Evolutionary conservation across 768 basidiomycete genomes (phyloP), one percentile per base, ranked within the genome.

Genomic region (Pisolithus orientalis): DNA sequence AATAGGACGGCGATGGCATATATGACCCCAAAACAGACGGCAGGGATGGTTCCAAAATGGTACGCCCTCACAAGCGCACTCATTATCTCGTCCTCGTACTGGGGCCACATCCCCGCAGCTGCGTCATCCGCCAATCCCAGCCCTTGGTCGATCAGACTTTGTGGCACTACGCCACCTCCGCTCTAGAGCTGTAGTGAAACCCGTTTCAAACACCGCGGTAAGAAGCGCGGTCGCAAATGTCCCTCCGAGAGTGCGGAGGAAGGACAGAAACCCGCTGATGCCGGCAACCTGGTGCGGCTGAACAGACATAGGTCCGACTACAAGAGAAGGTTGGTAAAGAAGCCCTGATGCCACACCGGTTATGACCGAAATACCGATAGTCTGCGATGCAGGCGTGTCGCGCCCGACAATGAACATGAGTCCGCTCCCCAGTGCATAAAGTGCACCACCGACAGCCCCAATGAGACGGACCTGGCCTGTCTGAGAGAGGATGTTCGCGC

Each of bases 211-310:
- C 11, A 69, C 50, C 0, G 67, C 69, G 3, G 67, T 69, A 43
- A 69, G 64, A 37, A 69, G 69, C 6, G 69, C 69, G 5, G 67
- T 70, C 7, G 67, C 69, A 29, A 69, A 69, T 40, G 67, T 69
- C 16, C 67, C 67, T 2, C 67, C 67, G 0, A 69, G 52, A 13
- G 67, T 69, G 14, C 67, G 63, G n/a, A 68, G 62, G 45, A 68
- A 68, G 5, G 67, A 70, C 7, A 68, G 42, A 54, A 69, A 69
- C 9, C 67, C 67, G n/a, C 69, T 69, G 55, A 69, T 70, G 7
- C 67, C 69, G 4, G 67, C 67, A 28, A 69, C 47, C 49, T 69
- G 69, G 24, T 62, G 55, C 0, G 68, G 68, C 42, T 69, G 11
- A 51, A 69, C 69, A 2, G 67, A 69, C 60, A 70, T 63, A 39